A percentile compares a stretch with the other conserved stretches of the same genome.
Conservation (phyloP, 805 yeast species). For the Lachancea fermentati region DNA sequence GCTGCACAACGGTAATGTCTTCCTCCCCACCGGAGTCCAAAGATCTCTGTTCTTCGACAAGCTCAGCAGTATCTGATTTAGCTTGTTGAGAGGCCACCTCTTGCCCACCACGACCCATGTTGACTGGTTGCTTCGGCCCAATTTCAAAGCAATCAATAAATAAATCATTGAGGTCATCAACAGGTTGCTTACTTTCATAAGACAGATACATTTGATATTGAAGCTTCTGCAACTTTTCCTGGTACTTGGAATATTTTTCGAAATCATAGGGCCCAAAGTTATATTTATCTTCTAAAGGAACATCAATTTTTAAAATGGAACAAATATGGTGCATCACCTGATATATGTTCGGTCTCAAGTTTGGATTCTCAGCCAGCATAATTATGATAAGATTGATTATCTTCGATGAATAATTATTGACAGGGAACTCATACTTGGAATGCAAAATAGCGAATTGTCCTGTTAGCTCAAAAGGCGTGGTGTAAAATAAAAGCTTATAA, state of each 20-base stretch:
- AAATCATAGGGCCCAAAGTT: conserved; percentile 51
- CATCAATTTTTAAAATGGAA: conserved; percentile 49
- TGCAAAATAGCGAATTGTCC: conserved; percentile 84
- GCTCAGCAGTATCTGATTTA: neutral
- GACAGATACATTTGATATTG: conserved; percentile 27
- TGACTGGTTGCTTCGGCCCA: conserved; percentile 26
- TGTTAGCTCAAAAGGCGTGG: conserved; percentile 85
- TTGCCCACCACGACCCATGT: conserved; percentile 9
- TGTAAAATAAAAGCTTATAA: conserved; percentile 85
- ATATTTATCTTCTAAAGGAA: conserved; percentile 42
- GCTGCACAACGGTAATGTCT: conserved; percentile 6
- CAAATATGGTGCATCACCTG: conserved; percentile 67
- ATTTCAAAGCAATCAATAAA: conserved; percentile 27
- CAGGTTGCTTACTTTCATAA: conserved; percentile 16
- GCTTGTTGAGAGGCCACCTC: neutral
- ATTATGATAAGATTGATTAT: conserved; percentile 70
- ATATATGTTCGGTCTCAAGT: conserved; percentile 77
- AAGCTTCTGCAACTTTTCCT: conserved; percentile 28
- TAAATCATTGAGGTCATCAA: conserved; percentile 20
- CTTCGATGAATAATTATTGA: conserved; percentile 65
- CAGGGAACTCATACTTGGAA: conserved; percentile 74
- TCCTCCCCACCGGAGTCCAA: conserved; percentile 1
- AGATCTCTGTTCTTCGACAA: neutral
- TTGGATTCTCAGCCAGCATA: conserved; percentile 78
- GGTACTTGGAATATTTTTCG: conserved; percentile 49